Conservation (phyloP, 2,329 filamentous ascomycete species). For the Cladosporium sp. region DNA sequence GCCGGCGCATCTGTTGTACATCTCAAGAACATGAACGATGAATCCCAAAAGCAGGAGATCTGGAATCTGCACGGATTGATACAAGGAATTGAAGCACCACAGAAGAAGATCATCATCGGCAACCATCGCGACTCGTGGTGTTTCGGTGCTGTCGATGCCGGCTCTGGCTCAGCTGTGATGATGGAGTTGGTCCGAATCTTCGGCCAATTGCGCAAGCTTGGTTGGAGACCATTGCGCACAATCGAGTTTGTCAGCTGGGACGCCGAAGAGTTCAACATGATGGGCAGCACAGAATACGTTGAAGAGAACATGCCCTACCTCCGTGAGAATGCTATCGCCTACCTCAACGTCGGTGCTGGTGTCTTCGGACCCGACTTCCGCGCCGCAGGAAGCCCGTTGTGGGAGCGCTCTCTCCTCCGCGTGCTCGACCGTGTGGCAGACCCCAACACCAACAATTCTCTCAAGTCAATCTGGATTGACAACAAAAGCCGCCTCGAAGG, state of each 20-base stretch:
- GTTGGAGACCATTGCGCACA: constrained; percentile 89
- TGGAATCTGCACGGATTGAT: constrained; percentile 91
- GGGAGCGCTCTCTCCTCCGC: constrained; percentile 68
- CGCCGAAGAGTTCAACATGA: constrained; percentile 85
- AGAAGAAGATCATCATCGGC: constrained; percentile 77
- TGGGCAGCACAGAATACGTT: constrained; percentile 93
- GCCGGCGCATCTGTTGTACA: constrained; percentile 65
- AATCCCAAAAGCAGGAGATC: constrained; percentile 76
- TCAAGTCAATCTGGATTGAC: constrained; percentile 75
- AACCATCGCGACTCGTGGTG: constrained; percentile 94
- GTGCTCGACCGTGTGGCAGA: constrained; percentile 75
- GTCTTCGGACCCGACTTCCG: constrained; percentile 74
- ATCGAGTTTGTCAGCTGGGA: constrained; percentile 99
- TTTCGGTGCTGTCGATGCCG: constrained; percentile 81
- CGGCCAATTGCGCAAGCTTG: constrained; percentile 70
- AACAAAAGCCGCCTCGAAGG: constrained; percentile 62
- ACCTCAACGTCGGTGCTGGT: constrained; percentile 86
- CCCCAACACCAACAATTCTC: constrained; percentile 62
- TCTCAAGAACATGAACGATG: constrained; percentile 83
- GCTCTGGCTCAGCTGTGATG: constrained; percentile 86
- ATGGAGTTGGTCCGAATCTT: constrained; percentile 85
- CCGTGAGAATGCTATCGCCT: constrained; percentile 74
- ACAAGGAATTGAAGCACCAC: constrained; percentile 75
- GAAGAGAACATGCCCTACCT: constrained; percentile 77
- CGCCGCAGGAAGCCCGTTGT: constrained; percentile 78